Conservation (phyloP, 176 grass and related monocot genomes). For the Juncus inflexus region DNA sequence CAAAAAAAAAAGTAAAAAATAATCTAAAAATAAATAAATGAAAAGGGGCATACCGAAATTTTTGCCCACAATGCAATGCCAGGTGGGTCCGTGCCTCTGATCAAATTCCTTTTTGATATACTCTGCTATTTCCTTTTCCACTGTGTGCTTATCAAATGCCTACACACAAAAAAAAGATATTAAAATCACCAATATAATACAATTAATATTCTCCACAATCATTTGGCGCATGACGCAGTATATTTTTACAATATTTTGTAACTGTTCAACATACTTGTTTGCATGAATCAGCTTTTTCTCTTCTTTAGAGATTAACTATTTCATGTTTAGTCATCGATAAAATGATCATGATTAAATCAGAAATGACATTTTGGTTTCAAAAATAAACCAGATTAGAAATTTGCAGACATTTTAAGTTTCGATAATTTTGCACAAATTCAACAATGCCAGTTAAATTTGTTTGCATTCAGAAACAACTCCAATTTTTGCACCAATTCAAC, state of each 20-base stretch:
- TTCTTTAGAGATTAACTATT: too few species aligned
- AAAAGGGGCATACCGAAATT: slow-evolving; percentile 67
- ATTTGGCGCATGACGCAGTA: too few species aligned
- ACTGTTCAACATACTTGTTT: too few species aligned
- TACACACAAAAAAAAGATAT: not conserved
- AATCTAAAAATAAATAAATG: slow-evolving; percentile 4
- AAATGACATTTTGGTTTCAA: not conserved
- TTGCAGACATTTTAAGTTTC: too few species aligned
- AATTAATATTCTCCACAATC: too few species aligned
- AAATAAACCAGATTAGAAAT: not conserved
- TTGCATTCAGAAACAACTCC: not conserved
- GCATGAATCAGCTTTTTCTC: too few species aligned
- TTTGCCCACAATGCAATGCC: slow-evolving; percentile 99
- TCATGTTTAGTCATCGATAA: too few species aligned
- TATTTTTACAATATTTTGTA: too few species aligned
- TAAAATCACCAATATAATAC: not conserved
- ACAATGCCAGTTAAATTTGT: too few species aligned
- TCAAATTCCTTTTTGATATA: slow-evolving; percentile 99
- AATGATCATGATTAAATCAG: not conserved
- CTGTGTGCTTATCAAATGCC: slow-evolving; percentile 79
- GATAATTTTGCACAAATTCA: too few species aligned
- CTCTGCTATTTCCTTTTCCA: slow-evolving; percentile 99
- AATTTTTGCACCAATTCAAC: not conserved
- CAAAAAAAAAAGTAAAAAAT: too few species aligned
- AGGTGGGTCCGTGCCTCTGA: slow-evolving; percentile 81